Evolutionary conservation across 2,329 filamentous ascomycete genomes (phyloP).

Genomic region (Colletotrichum noveboracense): DNA sequence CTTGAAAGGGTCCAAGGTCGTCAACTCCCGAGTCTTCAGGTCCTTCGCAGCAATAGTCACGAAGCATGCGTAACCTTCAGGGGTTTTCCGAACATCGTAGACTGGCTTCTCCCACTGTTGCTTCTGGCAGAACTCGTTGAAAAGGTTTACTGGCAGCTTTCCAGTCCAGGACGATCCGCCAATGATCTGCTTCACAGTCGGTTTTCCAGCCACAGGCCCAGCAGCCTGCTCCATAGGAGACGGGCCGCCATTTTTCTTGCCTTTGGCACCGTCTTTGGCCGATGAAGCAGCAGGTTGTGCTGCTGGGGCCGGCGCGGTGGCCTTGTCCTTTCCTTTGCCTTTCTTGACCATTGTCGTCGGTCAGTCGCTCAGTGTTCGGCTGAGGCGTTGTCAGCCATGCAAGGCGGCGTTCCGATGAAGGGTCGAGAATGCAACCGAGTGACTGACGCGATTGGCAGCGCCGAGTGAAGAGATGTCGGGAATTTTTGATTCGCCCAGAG

Average conservation of each 20-base stretch:
- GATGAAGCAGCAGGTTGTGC: slow-evolving; percentile 28
- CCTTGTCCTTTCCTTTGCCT: slow-evolving; percentile 49
- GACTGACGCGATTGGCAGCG: background rate
- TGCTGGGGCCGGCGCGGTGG: slow-evolving; percentile 39
- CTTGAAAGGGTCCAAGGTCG: slow-evolving; percentile 79
- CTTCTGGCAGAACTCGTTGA: slow-evolving; percentile 94
- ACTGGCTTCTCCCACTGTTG: slow-evolving; percentile 95
- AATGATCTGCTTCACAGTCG: slow-evolving; percentile 80
- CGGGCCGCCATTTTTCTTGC: slow-evolving; percentile 41
- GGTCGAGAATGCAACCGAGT: background rate
- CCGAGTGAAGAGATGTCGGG: background rate
- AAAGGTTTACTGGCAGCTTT: slow-evolving; percentile 90
- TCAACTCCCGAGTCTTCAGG: slow-evolving; percentile 80
- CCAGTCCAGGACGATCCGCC: slow-evolving; percentile 97
- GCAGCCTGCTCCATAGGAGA: slow-evolving; percentile 36
- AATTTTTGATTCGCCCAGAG: slow-evolving; percentile 8
- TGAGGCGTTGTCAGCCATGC: background rate
- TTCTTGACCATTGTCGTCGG: slow-evolving; percentile 20
- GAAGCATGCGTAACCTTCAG: slow-evolving; percentile 78
- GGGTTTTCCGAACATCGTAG: slow-evolving; percentile 80
- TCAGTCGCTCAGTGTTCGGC: background rate
- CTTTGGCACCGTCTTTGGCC: slow-evolving; percentile 59
- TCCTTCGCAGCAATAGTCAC: slow-evolving; percentile 80
- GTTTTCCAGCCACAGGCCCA: slow-evolving; percentile 46
- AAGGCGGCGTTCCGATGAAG: background rate